Percentiles rank a stretch among this genome's conserved stretches.
These are phyloP conservation scores for Diddensiella santjacobensis DNA, from an alignment of 805 yeast species.

Conservation along the genomic window DNA sequence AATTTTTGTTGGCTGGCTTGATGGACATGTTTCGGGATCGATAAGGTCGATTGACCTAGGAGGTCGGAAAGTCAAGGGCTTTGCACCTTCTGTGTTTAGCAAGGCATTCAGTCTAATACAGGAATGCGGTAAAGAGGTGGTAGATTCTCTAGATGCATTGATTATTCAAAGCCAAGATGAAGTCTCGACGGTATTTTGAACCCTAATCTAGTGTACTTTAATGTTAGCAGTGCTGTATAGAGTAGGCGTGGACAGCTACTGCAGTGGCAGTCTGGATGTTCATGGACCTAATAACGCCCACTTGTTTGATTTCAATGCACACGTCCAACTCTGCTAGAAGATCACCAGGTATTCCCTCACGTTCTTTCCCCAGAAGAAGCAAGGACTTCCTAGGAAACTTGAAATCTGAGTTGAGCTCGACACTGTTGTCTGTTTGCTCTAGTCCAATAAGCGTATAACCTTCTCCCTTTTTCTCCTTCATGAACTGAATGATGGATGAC, in stretches of 20 bases:
- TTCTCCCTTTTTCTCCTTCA: conserved; percentile 57
- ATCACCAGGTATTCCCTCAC: conserved; percentile 88
- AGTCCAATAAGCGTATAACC: conserved; percentile 87
- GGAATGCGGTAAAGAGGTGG: conserved; percentile 59
- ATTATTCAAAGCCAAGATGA: conserved; percentile 11
- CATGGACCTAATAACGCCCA: conserved; percentile 91
- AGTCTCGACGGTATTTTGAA: not conserved
- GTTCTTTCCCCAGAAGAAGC: conserved; percentile 78
- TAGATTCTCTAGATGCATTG: conserved; percentile 43
- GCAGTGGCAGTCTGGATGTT: conserved; percentile 97
- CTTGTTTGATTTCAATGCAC: conserved; percentile 88
- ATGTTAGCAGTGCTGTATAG: conserved; percentile 55
- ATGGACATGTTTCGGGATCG: conserved; percentile 69
- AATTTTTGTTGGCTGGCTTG: conserved; percentile 64
- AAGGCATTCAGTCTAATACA: conserved; percentile 57
- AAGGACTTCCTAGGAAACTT: conserved; percentile 77
- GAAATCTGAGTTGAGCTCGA: conserved; percentile 57
- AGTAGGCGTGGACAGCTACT: conserved; percentile 86
- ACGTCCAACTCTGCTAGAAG: conserved; percentile 75
- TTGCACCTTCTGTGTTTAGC: conserved; percentile 35
- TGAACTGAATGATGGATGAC: conserved; percentile 49
- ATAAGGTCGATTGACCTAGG: conserved; percentile 64
- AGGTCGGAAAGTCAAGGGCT: conserved; percentile 17
- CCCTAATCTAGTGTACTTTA: not conserved
- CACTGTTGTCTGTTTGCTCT: conserved; percentile 90